phyloP scores from a whole-genome alignment of 805 yeast species.

The Vanderwaltozyma verrucispora region DNA sequence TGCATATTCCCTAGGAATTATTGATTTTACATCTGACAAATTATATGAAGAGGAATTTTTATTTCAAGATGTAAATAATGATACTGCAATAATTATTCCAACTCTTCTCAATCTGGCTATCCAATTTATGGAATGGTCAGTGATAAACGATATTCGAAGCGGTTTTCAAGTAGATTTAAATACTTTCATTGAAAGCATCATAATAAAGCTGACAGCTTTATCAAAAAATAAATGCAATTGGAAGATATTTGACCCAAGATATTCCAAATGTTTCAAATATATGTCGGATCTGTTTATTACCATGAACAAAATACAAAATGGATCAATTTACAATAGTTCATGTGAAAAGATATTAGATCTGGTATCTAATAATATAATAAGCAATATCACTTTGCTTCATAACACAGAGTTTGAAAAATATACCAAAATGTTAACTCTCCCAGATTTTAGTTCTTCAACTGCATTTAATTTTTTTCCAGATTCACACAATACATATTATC shows the following conservation, averaged over 20 bases:
- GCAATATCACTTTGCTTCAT: constrained; percentile 5
- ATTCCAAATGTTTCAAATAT: constrained; percentile 11
- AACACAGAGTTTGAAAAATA: constrained; percentile 11
- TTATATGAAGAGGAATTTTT: neutral
- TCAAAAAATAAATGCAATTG: constrained; percentile 22
- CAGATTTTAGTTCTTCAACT: neutral
- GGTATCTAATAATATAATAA: constrained; percentile 29
- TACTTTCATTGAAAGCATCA: constrained; percentile 18
- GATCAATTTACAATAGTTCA: constrained; percentile 21
- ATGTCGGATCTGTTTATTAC: constrained; percentile 25
- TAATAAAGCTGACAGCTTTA: constrained; percentile 13
- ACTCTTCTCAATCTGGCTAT: constrained; percentile 33
- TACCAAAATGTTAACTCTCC: constrained; percentile 6
- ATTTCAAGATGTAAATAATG: neutral
- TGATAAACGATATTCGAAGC: constrained; percentile 25
- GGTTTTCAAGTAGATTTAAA: constrained; percentile 31
- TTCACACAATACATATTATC: neutral
- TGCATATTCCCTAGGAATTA: constrained; percentile 20
- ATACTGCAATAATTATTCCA: constrained; percentile 28
- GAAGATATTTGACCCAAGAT: constrained; percentile 27
- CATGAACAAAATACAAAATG: constrained; percentile 26
- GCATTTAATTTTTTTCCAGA: neutral
- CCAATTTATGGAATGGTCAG: constrained; percentile 29
- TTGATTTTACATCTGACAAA: neutral
- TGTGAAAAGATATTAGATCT: constrained; percentile 27